Evolutionary conservation across 2,329 filamentous ascomycete genomes (phyloP), one percentile per base, ranked within the genome.

Genomic region (Fusarium algeriense): DNA sequence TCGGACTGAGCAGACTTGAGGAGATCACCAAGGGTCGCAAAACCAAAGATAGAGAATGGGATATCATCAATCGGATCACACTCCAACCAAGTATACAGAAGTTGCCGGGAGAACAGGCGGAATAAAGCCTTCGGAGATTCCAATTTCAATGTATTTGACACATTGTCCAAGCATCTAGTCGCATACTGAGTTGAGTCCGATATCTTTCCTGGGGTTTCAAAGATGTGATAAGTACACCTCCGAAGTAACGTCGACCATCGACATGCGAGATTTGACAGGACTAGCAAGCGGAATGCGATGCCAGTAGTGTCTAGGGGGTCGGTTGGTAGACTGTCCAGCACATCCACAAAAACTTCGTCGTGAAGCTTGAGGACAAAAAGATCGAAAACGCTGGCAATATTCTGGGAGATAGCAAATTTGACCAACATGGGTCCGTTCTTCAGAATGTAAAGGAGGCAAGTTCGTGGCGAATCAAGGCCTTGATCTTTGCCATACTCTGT

Each of bases 61-160:
- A 99, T 92, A 6, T 89, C 85, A n/a, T 87, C 84, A 11, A 97
- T 83, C 2, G 83, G 81, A 64, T 91, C 88, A 2, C 83, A 82
- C 68, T 93, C 90, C 6, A 97, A 88, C 95, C 95, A 99, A 0
- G 94, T 97, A 78, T 93, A 97, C 6, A 98, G 84, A 10, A 99
- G 85, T 76, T 99, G 96, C 4, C 95, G 90, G 10, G 93, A 91
- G 77, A 98, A 99, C 1, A 98, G 84, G 9, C 85, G 84, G 77
- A 99, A 98, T 2, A 99, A 83, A 37, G 91, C 87, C 73, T 86
- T 89, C 0, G 94, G 85, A 46, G 89, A 89, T 28, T 85, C 80
- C 26, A 98, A 86, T 0, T 86, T 82, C 37, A 98, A 86, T 1
- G 87, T 85, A 15, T 79, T 81, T 7, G 95, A 89, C 35, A 98